Conservation (phyloP, 345 rosid species). For the Gossypium turneri region DNA sequence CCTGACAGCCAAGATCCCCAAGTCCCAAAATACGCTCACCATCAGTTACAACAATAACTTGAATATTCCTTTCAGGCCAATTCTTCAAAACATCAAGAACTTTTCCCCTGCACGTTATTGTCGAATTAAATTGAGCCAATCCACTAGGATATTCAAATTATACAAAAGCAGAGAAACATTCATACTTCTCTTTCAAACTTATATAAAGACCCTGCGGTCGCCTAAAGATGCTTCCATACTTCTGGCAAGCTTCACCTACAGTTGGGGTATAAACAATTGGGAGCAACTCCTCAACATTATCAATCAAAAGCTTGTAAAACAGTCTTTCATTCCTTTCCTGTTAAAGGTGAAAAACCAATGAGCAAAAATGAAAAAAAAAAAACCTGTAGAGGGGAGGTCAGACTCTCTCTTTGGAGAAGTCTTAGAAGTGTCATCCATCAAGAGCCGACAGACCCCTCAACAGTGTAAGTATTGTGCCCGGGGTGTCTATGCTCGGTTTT, state of each 20-base stretch:
- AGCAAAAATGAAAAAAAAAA: no score
- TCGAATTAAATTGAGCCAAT: background rate
- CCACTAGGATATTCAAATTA: background rate
- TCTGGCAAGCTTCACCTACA: slow-evolving; percentile 96
- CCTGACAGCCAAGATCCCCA: slow-evolving; percentile 99
- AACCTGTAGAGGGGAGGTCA: no score
- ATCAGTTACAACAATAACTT: slow-evolving; percentile 92
- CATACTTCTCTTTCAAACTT: slow-evolving; percentile 87
- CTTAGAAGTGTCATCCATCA: no score
- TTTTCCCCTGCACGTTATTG: slow-evolving; percentile 53
- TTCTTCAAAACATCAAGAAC: slow-evolving; percentile 88
- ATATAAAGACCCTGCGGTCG: slow-evolving; percentile 94
- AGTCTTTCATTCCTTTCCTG: slow-evolving; percentile 87
- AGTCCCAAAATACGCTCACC: slow-evolving; percentile 93
- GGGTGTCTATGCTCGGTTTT: no score
- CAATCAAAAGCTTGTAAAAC: slow-evolving; percentile 83
- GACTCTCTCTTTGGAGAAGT: no score
- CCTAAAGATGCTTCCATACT: slow-evolving; percentile 86
- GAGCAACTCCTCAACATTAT: slow-evolving; percentile 88
- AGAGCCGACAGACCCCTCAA: no score
- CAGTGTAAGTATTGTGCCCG: no score
- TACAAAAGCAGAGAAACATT: background rate
- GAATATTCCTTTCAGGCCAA: slow-evolving; percentile 83
- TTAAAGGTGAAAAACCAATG: background rate
- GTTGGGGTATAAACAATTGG: slow-evolving; percentile 94